Evolutionary conservation across 2,329 filamentous ascomycete genomes (phyloP), one percentile per base, ranked within the genome.

Genomic region (Penicillium sp.): DNA sequence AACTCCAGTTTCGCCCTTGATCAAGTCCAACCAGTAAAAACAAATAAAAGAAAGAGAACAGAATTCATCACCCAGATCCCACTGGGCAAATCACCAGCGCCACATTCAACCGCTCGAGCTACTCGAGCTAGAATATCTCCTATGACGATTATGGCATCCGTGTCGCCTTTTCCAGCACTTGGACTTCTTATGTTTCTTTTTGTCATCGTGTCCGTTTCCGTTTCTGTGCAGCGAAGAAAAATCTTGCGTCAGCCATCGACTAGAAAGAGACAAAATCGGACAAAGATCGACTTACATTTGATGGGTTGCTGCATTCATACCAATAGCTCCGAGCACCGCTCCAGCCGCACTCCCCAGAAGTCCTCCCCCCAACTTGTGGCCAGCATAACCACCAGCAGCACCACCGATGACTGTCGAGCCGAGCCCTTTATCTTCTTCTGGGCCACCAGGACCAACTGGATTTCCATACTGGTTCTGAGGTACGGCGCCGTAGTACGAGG

Each of bases 321-420:
- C 70, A 10, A 66, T 62, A 13, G 69, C 70, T 34, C 73, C 73
- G 24, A 67, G 58, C 34, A 73, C 55, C 18, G 67, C 65, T 39
- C 72, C 73, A 6, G 69, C 73, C 1, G 69, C 57, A 1, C 67
- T 70, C 2, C 67, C 69, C 32, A 75, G 43, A 7, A 64, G 39
- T 6, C 70, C 71, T 13, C 68, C 69, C 4, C 70, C 71, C n/a
- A 73, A 44, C 44, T 74, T 71, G 43, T 73, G 67, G 7, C 70
- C 71, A 2, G 70, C 42, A 45, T 71, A 66, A 1, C 70, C 73
- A 45, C 74, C 74, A 4, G 68, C 71, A 1, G 71, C 71, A 36
- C 67, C 72, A 22, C 75, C 75, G 29, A 74, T 46, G 9, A 75
- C 54, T 2, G 72, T 71, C 10, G 73, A 67, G 2, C 70, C 72